Base-by-base conservation (phyloP, 106 monocot genomes). In the Xerophyta viscosa region DNA sequence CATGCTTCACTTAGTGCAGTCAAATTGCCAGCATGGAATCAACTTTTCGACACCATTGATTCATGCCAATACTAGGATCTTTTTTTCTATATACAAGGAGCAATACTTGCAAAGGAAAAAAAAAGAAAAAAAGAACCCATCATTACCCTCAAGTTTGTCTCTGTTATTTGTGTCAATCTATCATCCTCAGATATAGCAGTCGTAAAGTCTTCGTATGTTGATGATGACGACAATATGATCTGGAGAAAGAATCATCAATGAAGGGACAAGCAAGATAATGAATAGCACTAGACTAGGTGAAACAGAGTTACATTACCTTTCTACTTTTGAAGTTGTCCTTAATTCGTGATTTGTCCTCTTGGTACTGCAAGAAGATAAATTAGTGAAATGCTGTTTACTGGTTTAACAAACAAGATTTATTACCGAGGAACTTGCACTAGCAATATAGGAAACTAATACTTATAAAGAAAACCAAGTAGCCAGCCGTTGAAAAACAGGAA, bases 271-370 rank as follows among this genome's bases (percentile, higher is more conserved):
- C 33, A 33, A 33, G 33, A 6, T 33, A 10, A 10, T 6, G 33
- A 33, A 10, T 33, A 10, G 10, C 7, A 33, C 33, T 10, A 33
- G 33, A 33, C 33, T 6, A 33, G 33, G 10, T 5, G 6, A 46
- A 29, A 31, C 10, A 46, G 57, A 52, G 3, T n/a, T n/a, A n/a
- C n/a, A 18, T 33, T 66, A 96, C 96, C 59, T 89, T 81, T 57
- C 58, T 66, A 27, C 54, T 66, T 44, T 96, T 96, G 67, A 96
- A 42, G 8, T 63, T 76, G 29, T 96, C 89, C 46, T 96, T 96
- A 24, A 89, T 55, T 27, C 57, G 68, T 41, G 85, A 31, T 60
- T 79, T 96, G 28, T 89, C 85, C 4, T 89, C 89, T 65, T 85
- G 67, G 64, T 84, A 96, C 96, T 96, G 83, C 46, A 15, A 54